Base-by-base conservation (phyloP, 1,139 yeast genomes). In the Suhomyces bolitotheri region DNA sequence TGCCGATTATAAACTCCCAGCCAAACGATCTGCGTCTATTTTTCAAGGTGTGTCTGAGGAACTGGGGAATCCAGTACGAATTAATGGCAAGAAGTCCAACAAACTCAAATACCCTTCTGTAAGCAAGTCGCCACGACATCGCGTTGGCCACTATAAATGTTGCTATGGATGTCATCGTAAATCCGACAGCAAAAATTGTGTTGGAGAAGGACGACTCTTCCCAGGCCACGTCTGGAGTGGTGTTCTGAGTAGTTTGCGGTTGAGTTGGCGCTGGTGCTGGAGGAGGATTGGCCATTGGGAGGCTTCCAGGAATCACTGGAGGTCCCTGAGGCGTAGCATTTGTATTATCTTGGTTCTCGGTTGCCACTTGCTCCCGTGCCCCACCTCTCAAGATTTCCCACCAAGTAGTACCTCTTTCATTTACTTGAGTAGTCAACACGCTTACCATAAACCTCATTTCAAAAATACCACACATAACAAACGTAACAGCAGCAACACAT, bases 51-150 rank as follows among this genome's bases (percentile, higher is more conserved):
- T 88, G 87, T 49, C 96, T 71, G 43, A 80, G 77, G 33, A 88
- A 82, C 56, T 90, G 98, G 0, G 97, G 97, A n/a, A 84, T 48
- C 97, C 97, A 90, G 47, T 77, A 80, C 1, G 95, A 85, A 54
- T 80, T 85, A 21, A 82, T 53, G 1, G 70, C 38, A 2, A 80
- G 43, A 5, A 82, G 54, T 1, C 76, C 62, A 2, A 72, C 37
- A 40, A 75, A 79, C 53, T 88, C 96, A 52, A 81, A 77, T 3
- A 66, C 49, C 15, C 59, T 58, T 37, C 96, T 66, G 29, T 76
- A 61, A 10, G 58, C 60, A 20, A 67, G 65, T 23, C 92, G 78
- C 95, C 95, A 87, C 23, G 76, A 60, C 2, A 73, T 54, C 1
- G 88, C 71, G 39, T 78, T 79, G 27, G 82, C 45, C 0, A 83